Evolutionary conservation across 768 basidiomycete genomes (phyloP).

Genomic region (Cytidiella melzeri): DNA sequence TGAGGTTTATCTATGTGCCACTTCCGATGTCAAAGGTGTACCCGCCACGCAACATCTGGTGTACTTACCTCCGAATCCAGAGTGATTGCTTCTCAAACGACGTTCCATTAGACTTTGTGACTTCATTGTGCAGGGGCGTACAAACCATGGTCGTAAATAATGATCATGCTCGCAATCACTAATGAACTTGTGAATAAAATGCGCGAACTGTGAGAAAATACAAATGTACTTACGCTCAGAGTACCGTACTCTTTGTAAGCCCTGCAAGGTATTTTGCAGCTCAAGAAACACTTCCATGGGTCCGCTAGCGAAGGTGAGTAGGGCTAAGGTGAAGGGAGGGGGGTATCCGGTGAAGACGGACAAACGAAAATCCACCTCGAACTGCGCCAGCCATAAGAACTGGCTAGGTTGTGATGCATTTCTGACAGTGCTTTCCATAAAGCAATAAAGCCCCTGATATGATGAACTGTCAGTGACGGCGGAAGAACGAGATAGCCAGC

Average conservation of each 20-base stretch:
- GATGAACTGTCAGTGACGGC: too few relatives aligned
- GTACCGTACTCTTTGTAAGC: slow-evolving; percentile 4
- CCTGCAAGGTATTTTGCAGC: not conserved
- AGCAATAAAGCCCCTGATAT: too few relatives aligned
- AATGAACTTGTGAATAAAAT: not conserved
- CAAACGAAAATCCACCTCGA: too few relatives aligned
- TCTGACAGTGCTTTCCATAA: too few relatives aligned
- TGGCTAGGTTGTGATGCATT: too few relatives aligned
- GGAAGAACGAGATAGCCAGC: too few relatives aligned
- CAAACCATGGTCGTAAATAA: slow-evolving; percentile 51
- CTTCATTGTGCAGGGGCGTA: slow-evolving; percentile 7
- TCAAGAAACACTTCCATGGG: not conserved
- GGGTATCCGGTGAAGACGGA: not conserved
- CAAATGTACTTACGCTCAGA: not conserved
- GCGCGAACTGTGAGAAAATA: not conserved
- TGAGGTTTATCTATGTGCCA: slow-evolving; percentile 37
- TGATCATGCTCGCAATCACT: slow-evolving; percentile 49
- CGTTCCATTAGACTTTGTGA: too few relatives aligned
- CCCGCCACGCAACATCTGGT: not conserved
- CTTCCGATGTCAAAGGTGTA: slow-evolving; percentile 4
- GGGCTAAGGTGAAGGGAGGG: not conserved
- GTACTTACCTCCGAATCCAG: slow-evolving; percentile 44
- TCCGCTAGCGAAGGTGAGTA: not conserved
- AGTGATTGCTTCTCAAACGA: slow-evolving; percentile 47
- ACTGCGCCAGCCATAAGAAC: too few relatives aligned